These are phyloP conservation scores for Trichoderma polysporum DNA, from an alignment of 2,329 filamentous ascomycete genomes.

Conservation along the genomic window DNA sequence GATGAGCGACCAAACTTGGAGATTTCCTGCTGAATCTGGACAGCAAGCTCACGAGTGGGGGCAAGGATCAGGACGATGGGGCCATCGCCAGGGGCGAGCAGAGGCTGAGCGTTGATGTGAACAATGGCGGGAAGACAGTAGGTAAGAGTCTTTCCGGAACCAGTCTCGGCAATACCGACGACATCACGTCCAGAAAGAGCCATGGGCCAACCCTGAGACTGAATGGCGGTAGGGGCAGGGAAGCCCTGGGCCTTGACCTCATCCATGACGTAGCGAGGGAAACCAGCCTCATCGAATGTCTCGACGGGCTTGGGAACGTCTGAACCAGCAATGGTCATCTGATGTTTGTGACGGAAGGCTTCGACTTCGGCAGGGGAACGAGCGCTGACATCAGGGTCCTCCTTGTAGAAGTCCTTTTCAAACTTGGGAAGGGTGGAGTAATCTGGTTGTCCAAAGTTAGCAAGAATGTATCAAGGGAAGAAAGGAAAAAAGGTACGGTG, in stretches of 20 bases:
- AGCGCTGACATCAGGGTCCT: conserved; percentile 73
- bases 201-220: conserved; percentile 99
- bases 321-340: conserved; percentile 77
- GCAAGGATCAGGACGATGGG: conserved; percentile 96
- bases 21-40: conserved; percentile 98
- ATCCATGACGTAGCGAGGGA: conserved; percentile 95
- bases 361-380: conserved; percentile 80
- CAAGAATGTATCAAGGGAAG: neutral
- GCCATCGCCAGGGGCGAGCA: conserved; percentile 90
- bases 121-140: conserved; percentile 98
- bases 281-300: conserved; percentile 96
- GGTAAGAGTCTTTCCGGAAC: conserved; percentile 97
- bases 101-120: conserved; percentile 98
- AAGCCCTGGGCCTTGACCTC: conserved; percentile 99
- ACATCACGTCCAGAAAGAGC: conserved; percentile 96
- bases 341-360: conserved; percentile 79
- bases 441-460: conserved; percentile 54
- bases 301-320: conserved; percentile 92
- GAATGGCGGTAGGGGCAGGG: conserved; percentile 88
- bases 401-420: conserved; percentile 99
- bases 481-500: neutral
- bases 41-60: conserved; percentile 94
- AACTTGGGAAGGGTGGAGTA: conserved; percentile 82
- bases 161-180: conserved; percentile 98
- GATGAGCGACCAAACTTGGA: conserved; percentile 98